Evolutionary conservation across 108 stramenopile species (phyloP), one percentile per base, ranked within the genome.

Genomic region (Conticribra weissflogii): DNA sequence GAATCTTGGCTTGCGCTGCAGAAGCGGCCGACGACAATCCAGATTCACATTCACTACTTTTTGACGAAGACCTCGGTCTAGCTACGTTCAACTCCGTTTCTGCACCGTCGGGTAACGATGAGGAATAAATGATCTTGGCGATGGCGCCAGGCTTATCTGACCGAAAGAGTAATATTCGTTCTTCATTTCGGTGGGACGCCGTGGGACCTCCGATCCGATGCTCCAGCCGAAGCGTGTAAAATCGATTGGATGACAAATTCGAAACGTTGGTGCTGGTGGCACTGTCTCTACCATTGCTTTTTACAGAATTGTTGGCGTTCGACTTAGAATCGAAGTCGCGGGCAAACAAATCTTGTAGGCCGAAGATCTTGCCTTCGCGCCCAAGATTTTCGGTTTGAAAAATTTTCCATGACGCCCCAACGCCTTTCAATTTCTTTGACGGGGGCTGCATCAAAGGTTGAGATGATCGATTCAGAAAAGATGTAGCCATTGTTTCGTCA

Each of bases 111-210:
- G 66, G 54, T n/a, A 54, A 30, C n/a, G 48, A 55, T 7, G 68
- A 73, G 2, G 86, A 87, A 53, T 82, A 90, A 54, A 90, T 72
- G 49, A 90, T 69, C 53, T 87, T 90, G 21, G 81, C 89, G 59
- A 87, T 76, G 15, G 83, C 83, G 18, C 86, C 86, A 21, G 79
- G 54, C 24, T 58, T 75, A 70, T 87, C 84, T 15, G 84, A 85
- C 18, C 82, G 84, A 66, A 85, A 87, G 3, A 90, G 34, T 4
- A 90, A 60, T 14, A 87, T 72, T 28, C 83, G 63, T 54, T 90
- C 86, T 79, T 90, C 88, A n/a, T 83, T 79, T 3, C 36, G 64
- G 64, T 83, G 68, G 49, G 66, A 19, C 14, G 85, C 83, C 12
- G 68, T 24, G 1, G 72, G 22, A 4, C 78, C 81, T 9, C 85